Evolutionary conservation across 495 filamentous ascomycete species (phyloP), one percentile per base, ranked within the genome.

Genomic region (Xylaria cubensis): DNA sequence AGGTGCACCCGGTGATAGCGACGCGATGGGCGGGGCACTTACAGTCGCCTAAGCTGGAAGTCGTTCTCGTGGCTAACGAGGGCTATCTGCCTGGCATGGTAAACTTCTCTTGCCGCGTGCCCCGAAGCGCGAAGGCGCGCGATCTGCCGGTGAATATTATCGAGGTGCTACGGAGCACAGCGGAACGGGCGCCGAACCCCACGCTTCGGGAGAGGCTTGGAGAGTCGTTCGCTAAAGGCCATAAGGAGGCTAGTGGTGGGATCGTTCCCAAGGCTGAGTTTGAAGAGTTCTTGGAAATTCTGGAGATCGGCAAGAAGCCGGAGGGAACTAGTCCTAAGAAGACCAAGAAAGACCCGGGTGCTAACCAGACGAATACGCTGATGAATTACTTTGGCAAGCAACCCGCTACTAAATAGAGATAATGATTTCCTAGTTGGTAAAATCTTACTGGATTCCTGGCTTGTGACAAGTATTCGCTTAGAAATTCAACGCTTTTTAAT

Each of bases 1-100:
- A 90, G 74, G 81, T 90, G 0, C 89, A 91, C 74, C 86, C 86
- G 0, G 81, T 90, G 13, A 88, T 90, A 69, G 88, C 88, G 32
- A 89, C 86, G 7, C 79, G 88, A 42, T 90, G 89, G 89, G 84
- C 87, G 21, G 83, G 84, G 0, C 78, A 85, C 53, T 80, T 91
- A 19, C 78, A 81, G 41, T 85, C 84, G 32, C 79, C 84, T 53
- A 82, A 81, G 42, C 79, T 90, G 15, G 86, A 90, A 56, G 82
- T 90, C 12, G 80, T 91, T 19, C 76, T 90, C 70, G 86, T 85
- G 9, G 89, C 88, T 0, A 90, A 91, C 67, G 82, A 84, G 32
- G 89, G 88, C 12, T 91, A 90, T 75, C 80, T 87, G 0, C 83
- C 84, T 0, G 86, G 80, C 8, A 81, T 81, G 67, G 87, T 91